phyloP scores from a whole-genome alignment of 2,329 filamentous ascomycete species.

The Lasiodiplodia sp. region DNA sequence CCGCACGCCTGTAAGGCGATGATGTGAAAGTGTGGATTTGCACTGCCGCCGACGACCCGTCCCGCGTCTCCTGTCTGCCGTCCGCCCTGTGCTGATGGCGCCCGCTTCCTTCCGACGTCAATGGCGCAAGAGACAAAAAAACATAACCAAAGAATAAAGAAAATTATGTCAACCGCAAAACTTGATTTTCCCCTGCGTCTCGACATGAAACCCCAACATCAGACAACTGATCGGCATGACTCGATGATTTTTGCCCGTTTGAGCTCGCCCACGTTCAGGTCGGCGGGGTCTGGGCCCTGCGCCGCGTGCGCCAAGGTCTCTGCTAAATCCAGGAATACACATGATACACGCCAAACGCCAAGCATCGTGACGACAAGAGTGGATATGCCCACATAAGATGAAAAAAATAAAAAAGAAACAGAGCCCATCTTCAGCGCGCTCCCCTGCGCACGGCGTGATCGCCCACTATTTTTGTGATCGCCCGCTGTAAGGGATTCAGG shows the following conservation, averaged over 20 bases:
- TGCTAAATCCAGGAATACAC: not conserved
- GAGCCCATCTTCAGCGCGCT: not conserved
- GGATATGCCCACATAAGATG: not conserved
- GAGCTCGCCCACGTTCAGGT: not conserved
- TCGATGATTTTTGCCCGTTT: not conserved
- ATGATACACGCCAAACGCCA: not conserved
- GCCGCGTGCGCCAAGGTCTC: not conserved
- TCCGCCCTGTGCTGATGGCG: not conserved
- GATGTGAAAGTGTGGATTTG: not conserved
- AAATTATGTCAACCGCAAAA: not conserved
- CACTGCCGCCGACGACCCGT: too few species aligned
- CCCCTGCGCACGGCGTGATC: not conserved
- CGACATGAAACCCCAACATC: not conserved
- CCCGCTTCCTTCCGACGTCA: not conserved
- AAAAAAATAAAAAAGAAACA: not conserved
- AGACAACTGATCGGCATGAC: not conserved
- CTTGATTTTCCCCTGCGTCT: not conserved
- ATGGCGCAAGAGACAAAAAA: not conserved
- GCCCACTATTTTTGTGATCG: not conserved
- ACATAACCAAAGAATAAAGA: not conserved
- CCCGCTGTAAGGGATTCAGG: not conserved
- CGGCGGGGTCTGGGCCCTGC: not conserved
- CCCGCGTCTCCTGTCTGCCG: not conserved
- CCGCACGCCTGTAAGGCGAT: not conserved
- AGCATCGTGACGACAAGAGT: not conserved